Base-by-base conservation (phyloP, 345 rosid genomes). In the Populus alba region DNA sequence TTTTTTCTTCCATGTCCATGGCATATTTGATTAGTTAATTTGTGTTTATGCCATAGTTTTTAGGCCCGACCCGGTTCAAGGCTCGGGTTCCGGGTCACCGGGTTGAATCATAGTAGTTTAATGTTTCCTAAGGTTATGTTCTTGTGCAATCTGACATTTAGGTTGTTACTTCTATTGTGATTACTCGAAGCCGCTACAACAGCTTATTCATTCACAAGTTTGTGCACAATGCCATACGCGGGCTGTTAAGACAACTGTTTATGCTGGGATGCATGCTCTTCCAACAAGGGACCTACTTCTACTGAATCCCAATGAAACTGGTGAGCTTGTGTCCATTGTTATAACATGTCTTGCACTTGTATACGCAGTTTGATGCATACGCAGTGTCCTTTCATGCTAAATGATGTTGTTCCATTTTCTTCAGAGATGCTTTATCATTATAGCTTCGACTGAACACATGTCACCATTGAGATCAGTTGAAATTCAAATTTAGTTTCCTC, bases 251-350 rank as follows among this genome's bases (percentile, higher is more conserved):
- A 87, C 97, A 13, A 98, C 98, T 1, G 99, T 92, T 81, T 94
- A 88, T 75, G 97, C 99, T 2, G 99, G 97, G 71, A 95, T 95
- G 98, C 92, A 90, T 76, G 84, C 99, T 61, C 94, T 95, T 69
- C 99, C 99, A 38, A 76, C 92, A 1, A 87, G 94, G 80, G 95
- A 90, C 22, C 95, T 89, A 49, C 98, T 93, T 71, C 68, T 95
- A 85, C 72, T 80, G 76, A 93, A 85, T 80, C 98, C 93, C 73
- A 81, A 87, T 43, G 99, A 96, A 89, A 90, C 97, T 25, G 93
- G 95, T 89, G 66, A 84, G 86, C 75, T 69, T 43, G 35, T 47
- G 27, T 71, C 38, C 8, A 63, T 45, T 16, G 33, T 43, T 59
- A 35, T 45, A 70, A n/a, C 20, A 23, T 45, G 9, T 43, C 7